These are phyloP conservation scores for Monosporascus cannonballus DNA, from an alignment of 2,329 filamentous ascomycete genomes.

Conservation along the genomic window DNA sequence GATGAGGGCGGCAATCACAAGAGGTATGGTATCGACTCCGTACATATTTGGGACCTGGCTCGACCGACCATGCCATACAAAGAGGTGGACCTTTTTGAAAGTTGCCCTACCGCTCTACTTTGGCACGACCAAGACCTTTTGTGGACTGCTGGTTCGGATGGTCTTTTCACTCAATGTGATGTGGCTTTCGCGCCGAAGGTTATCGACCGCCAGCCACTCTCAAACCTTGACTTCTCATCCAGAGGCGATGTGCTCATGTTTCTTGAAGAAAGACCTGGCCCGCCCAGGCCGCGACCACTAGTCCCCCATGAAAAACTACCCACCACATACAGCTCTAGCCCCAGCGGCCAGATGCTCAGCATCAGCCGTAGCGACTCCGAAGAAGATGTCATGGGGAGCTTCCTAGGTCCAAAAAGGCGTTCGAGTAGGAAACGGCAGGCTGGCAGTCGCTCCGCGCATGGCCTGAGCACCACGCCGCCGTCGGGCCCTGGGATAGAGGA, in stretches of 20 bases:
- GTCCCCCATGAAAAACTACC: constrained; percentile 20
- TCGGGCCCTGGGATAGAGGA: constrained; percentile 35
- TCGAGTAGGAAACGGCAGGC: constrained; percentile 34
- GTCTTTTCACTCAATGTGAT: constrained; percentile 58
- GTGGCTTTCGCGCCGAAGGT: constrained; percentile 57
- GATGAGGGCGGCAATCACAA: constrained; percentile 48
- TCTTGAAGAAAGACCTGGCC: constrained; percentile 49
- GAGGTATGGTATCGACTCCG: constrained; percentile 49
- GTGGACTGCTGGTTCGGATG: constrained; percentile 60
- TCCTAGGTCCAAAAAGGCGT: constrained; percentile 43
- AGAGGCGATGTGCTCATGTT: constrained; percentile 55
- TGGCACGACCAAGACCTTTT: constrained; percentile 62
- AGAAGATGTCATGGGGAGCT: constrained; percentile 56
- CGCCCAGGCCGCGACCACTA: constrained; percentile 33
- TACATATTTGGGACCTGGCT: constrained; percentile 65
- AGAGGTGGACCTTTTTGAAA: constrained; percentile 55
- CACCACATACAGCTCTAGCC: constrained; percentile 41
- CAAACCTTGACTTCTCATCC: constrained; percentile 54
- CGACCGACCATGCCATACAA: constrained; percentile 62
- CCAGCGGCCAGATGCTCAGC: constrained; percentile 44
- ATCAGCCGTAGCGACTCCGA: constrained; percentile 59
- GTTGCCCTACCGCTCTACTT: constrained; percentile 49
- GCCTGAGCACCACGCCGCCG: constrained; percentile 50
- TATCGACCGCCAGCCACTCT: constrained; percentile 57
- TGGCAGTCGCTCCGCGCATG: constrained; percentile 36